Evolutionary conservation across 805 yeast genomes (phyloP).

Genomic region (Lipomyces kockii): DNA sequence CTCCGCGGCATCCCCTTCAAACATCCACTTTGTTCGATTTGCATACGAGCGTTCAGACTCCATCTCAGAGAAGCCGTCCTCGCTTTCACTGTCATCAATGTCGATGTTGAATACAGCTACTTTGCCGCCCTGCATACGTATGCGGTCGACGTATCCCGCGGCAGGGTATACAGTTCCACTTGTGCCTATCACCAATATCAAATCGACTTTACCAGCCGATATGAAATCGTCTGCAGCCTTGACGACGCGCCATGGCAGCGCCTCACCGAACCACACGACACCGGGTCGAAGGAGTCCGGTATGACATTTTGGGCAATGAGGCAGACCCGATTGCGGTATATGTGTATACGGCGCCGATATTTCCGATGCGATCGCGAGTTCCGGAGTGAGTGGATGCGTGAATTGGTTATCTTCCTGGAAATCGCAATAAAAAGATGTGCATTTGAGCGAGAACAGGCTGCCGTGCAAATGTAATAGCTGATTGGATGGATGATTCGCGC

Average conservation of each 20-base stretch:
- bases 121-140: constrained; percentile 71
- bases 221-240: constrained; percentile 74
- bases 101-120: constrained; percentile 85
- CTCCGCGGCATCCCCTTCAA: constrained; percentile 73
- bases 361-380: constrained; percentile 50
- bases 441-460: constrained; percentile 68
- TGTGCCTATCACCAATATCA: constrained; percentile 83
- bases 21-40: constrained; percentile 17
- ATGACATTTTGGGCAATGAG: constrained; percentile 77
- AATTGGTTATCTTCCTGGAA: constrained; percentile 59
- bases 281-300: constrained; percentile 78
- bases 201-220: constrained; percentile 60
- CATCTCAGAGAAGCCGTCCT: background rate
- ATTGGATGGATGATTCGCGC: constrained; percentile 63
- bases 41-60: background rate
- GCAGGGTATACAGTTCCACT: constrained; percentile 91
- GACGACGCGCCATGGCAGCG: constrained; percentile 66
- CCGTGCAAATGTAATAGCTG: constrained; percentile 79
- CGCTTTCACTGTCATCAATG: constrained; percentile 33
- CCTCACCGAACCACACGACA: constrained; percentile 95
- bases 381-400: constrained; percentile 63
- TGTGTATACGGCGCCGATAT: constrained; percentile 46
- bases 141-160: constrained; percentile 84
- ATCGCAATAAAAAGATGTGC: constrained; percentile 77
- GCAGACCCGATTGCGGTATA: constrained; percentile 59